A percentile compares a stretch with the other conserved stretches of the same genome.
Conservation (phyloP, 768 basidiomycete genomes). For the Podaxis sp. region DNA sequence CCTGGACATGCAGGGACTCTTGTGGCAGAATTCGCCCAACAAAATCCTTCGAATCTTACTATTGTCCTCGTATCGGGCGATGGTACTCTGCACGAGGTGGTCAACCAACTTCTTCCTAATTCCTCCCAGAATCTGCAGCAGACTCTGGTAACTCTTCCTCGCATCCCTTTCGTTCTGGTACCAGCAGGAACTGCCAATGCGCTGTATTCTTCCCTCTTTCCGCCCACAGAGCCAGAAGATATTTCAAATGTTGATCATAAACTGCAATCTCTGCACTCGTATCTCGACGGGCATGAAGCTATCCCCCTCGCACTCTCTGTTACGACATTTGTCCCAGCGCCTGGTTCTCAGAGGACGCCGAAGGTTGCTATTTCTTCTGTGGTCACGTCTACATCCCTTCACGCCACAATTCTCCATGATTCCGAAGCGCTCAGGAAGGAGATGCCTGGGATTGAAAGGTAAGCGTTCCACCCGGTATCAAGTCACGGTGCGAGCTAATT, state of each 20-base stretch:
- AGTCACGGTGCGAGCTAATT: neutral
- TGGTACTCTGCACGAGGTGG: slow-evolving; percentile 87
- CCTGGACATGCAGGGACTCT: slow-evolving; percentile 51
- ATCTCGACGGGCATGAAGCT: slow-evolving; percentile 31
- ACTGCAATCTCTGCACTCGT: slow-evolving; percentile 53
- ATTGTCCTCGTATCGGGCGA: slow-evolving; percentile 80
- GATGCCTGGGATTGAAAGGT: slow-evolving; percentile 69
- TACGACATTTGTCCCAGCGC: slow-evolving; percentile 38
- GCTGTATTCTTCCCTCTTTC: slow-evolving; percentile 75
- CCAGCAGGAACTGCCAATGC: slow-evolving; percentile 95
- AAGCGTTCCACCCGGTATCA: neutral
- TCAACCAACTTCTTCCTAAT: slow-evolving; percentile 50
- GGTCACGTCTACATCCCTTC: slow-evolving; percentile 81
- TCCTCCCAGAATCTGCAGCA: neutral
- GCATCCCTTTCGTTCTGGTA: slow-evolving; percentile 46
- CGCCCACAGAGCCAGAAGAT: slow-evolving; percentile 27
- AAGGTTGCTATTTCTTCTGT: slow-evolving; percentile 54
- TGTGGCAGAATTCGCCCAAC: slow-evolving; percentile 34
- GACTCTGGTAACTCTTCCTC: slow-evolving; percentile 9
- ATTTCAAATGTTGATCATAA: slow-evolving; percentile 31
- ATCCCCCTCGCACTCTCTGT: slow-evolving; percentile 51
- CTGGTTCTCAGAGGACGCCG: slow-evolving; percentile 18
- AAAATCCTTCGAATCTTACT: slow-evolving; percentile 24
- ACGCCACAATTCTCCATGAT: slow-evolving; percentile 79
- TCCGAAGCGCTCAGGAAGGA: slow-evolving; percentile 70